phyloP scores from a whole-genome alignment of 768 basidiomycete genomes.

The Suillus decipiens region DNA sequence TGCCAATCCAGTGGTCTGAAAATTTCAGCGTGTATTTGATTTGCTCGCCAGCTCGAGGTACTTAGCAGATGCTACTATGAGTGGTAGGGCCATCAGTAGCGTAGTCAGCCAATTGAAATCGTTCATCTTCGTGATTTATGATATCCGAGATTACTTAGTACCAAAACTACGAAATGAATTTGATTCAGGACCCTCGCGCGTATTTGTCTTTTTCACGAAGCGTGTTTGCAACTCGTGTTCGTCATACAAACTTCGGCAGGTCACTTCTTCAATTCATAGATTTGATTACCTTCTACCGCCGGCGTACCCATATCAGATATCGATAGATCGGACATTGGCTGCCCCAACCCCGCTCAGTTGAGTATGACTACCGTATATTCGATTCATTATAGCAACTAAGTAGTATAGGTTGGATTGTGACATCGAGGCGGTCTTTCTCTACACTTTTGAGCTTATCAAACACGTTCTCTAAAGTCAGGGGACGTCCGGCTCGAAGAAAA shows the following conservation, averaged over 20 bases:
- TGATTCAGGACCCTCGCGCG: neutral
- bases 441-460: neutral
- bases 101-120: too few relatives aligned
- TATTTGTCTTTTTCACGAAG: neutral
- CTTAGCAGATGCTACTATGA: too few relatives aligned
- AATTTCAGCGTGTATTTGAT: too few relatives aligned
- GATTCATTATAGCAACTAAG: neutral
- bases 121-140: too few relatives aligned
- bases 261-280: neutral
- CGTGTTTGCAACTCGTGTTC: neutral
- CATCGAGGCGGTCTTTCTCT: neutral
- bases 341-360: neutral
- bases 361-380: neutral
- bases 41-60: too few relatives aligned
- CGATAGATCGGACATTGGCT: neutral
- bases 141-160: too few relatives aligned
- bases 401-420: neutral
- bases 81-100: too few relatives aligned
- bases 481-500: neutral
- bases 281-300: neutral
- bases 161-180: neutral
- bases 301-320: neutral
- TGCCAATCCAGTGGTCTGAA: too few relatives aligned
- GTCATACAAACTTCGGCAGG: neutral
- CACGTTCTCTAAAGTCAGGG: neutral